Evolutionary conservation across 345 rosid species (phyloP).

Genomic region (Alliaria petiolata): DNA sequence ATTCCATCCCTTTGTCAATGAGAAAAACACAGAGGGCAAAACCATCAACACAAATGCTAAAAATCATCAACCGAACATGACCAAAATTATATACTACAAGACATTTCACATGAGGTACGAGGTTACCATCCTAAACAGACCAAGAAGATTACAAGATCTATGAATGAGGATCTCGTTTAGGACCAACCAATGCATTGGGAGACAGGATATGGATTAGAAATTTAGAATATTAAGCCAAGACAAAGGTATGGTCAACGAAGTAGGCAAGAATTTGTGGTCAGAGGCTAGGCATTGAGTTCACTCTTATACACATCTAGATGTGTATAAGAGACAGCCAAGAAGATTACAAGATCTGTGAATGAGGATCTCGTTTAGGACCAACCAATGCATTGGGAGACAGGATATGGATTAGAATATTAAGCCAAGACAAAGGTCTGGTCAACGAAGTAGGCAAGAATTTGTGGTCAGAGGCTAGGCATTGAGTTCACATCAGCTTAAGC

Average conservation of each 20-base stretch:
- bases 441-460: conserved; percentile 32
- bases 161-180: neutral
- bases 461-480: conserved; percentile 42
- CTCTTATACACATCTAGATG: too few relatives aligned
- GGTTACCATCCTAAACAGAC: neutral
- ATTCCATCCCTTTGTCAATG: conserved; percentile 36
- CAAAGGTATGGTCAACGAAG: conserved; percentile 29
- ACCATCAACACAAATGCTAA: conserved; percentile 2
- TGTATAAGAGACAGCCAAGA: neutral
- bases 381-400: conserved; percentile 14
- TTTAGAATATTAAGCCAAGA: conserved; percentile 1
- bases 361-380: conserved; percentile 1
- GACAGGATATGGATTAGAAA: conserved; percentile 14
- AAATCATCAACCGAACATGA: neutral
- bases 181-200: conserved; percentile 14
- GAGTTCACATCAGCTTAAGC: conserved; percentile 24
- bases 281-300: conserved; percentile 35
- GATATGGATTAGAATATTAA: conserved; percentile 7
- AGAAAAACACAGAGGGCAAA: conserved; percentile 16
- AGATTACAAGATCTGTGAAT: neutral
- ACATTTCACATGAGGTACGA: neutral
- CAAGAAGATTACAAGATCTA: neutral
- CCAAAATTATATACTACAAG: conserved; percentile 3
- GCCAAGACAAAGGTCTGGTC: conserved; percentile 19
- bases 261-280: conserved; percentile 39